phyloP scores from a whole-genome alignment of 2,329 filamentous ascomycete genomes.

The Diaporthe eres region DNA sequence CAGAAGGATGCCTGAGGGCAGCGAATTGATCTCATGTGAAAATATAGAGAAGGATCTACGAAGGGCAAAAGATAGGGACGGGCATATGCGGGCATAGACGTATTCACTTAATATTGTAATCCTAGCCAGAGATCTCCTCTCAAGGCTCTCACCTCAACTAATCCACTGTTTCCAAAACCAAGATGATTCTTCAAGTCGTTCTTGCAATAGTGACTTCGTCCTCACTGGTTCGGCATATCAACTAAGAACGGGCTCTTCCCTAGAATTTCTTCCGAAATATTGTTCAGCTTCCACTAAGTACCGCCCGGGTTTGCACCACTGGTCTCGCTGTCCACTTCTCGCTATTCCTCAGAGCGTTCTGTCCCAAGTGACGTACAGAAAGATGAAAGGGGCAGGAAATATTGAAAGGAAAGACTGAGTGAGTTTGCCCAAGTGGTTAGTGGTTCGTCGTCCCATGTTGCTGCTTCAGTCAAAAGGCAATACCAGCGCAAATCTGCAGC shows the following conservation, averaged over 20 bases:
- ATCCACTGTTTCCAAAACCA: neutral
- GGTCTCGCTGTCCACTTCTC: neutral
- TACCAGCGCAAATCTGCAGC: neutral
- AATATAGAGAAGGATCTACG: neutral
- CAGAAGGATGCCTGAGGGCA: neutral
- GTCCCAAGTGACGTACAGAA: too few relatives aligned
- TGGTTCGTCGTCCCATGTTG: neutral
- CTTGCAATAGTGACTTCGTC: neutral
- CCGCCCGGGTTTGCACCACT: neutral
- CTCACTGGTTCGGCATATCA: neutral
- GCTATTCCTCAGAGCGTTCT: neutral
- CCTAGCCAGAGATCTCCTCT: constrained; percentile 1
- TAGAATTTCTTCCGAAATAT: neutral
- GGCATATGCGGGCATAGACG: neutral
- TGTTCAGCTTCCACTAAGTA: neutral
- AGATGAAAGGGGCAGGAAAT: neutral
- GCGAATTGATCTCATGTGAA: neutral
- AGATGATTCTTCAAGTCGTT: neutral
- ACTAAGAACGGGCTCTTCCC: neutral
- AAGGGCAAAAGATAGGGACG: neutral
- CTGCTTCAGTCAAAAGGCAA: constrained; percentile 5
- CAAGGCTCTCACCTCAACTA: neutral
- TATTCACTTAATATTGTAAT: neutral
- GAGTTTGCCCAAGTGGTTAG: constrained; percentile 3
- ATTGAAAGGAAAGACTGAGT: neutral